Conservation (phyloP, 371 early-diverging fungal species). For the Apophysomyces variabilis region DNA sequence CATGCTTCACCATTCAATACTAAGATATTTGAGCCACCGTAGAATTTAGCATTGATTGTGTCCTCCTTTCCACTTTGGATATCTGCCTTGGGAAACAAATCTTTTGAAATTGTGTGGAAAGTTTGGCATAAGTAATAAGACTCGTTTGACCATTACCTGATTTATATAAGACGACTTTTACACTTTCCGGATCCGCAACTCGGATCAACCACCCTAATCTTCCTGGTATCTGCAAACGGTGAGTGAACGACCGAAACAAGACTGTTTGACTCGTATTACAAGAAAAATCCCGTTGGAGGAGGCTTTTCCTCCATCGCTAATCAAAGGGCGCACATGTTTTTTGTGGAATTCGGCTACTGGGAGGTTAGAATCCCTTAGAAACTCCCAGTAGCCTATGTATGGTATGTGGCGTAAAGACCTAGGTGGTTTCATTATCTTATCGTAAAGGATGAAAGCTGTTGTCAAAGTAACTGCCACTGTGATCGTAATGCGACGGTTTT, state of each 20-base stretch:
- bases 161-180: constrained; percentile 30
- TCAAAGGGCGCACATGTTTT: constrained; percentile 54
- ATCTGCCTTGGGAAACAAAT: constrained; percentile 26
- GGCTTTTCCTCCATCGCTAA: not conserved
- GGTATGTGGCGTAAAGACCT: constrained; percentile 14
- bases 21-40: constrained; percentile 31
- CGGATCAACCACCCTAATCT: constrained; percentile 34
- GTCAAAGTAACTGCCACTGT: not conserved
- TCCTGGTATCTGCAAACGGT: constrained; percentile 16
- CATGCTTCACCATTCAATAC: constrained; percentile 31
- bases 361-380: constrained; percentile 65
- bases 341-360: constrained; percentile 65
- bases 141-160: constrained; percentile 24
- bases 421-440: not conserved
- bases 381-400: constrained; percentile 4
- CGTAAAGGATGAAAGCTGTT: not conserved
- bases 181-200: constrained; percentile 32
- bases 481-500: not conserved
- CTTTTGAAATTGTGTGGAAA: not conserved
- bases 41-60: constrained; percentile 24
- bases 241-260: not conserved
- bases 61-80: constrained; percentile 11
- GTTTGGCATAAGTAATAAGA: not conserved
- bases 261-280: not conserved
- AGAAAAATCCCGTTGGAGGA: not conserved